Conservation (phyloP, 257 asterid genomes). For the Gentiana macrophylla region DNA sequence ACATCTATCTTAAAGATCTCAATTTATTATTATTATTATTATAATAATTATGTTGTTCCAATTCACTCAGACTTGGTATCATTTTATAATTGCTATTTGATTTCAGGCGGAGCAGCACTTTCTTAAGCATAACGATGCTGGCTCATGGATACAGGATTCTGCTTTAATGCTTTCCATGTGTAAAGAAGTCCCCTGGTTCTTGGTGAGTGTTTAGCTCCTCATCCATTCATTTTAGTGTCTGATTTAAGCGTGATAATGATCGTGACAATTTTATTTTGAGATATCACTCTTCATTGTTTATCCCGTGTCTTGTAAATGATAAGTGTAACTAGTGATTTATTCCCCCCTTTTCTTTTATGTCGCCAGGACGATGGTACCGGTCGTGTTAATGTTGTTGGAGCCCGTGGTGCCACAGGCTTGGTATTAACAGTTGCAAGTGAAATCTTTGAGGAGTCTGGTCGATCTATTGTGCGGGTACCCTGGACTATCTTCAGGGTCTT, state of each 20-base stretch:
- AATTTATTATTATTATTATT: not conserved
- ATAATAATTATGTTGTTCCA: not conserved
- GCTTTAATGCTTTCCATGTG: conserved; percentile 96
- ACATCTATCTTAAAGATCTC: not conserved
- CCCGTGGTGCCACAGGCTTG: conserved; percentile 94
- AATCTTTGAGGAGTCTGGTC: conserved; percentile 89
- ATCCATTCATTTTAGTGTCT: not conserved
- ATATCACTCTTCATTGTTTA: no score
- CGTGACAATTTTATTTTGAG: no score
- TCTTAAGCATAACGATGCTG: conserved; percentile 95
- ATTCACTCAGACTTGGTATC: not conserved
- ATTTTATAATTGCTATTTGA: conserved; percentile 4
- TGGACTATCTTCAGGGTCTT: conserved; percentile 95
- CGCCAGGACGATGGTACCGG: conserved; percentile 84
- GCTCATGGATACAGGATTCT: conserved; percentile 99
- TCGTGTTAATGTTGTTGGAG: conserved; percentile 88
- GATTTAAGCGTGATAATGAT: no score
- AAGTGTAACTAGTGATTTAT: no score
- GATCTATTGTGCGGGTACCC: conserved; percentile 88
- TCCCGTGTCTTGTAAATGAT: no score
- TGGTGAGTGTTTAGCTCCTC: conserved; percentile 44
- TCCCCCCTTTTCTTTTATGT: no score
- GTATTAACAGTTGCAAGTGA: conserved; percentile 87
- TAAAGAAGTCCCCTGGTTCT: conserved; percentile 97
- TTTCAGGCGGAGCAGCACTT: conserved; percentile 94